Base-by-base conservation (phyloP, 179 eudicot genomes). In the Beta macrorhiza region DNA sequence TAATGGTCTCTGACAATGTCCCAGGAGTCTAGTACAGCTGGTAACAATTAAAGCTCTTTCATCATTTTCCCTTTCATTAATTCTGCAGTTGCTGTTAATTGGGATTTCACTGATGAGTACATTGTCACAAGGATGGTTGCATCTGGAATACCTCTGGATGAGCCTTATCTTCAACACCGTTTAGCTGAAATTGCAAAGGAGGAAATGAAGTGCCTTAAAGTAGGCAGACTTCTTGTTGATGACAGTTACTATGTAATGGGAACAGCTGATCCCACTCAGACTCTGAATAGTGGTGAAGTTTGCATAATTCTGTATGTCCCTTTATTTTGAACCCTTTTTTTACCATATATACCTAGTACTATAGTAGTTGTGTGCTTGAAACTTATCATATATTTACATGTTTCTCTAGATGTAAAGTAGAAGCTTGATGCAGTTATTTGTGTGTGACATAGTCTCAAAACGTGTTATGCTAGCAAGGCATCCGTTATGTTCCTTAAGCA, bases 181-280 rank as follows among this genome's bases (percentile, higher is more conserved):
- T 79, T 95, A 55, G 83, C 88, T 37, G 62, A 14, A 5, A 79
- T 89, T 77, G 87, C 82, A 1, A 86, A 84, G 58, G 86, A 79
- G 53, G 93, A 92, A 80, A 86, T 84, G 78, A 90, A 87, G 72
- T 88, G 82, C 32, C 95, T 92, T 14, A 88, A 82, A 87, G 85
- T 72, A 19, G 94, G 96, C 63, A 95, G 71, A 79, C 79, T 95
- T 57, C 92, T 94, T 22, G 74, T 91, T 19, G 65, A 72, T 63
- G 94, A 88, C 64, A 90, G 97, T 87, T 95, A 80, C 78, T 93
- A 91, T 81, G 68, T 95, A 25, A 95, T 93, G 97, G 98, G 98
- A 67, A 95, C 97, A 12, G 85, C 90, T 68, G 97, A 95, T 87
- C 98, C 98, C 7, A 95, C 95, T 8, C 87, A 83, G 58, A 68